Percentiles rank a stretch among this genome's conserved stretches.
phyloP scores from a whole-genome alignment of 2,329 filamentous ascomycete species.

The Talaromyces sp. region DNA sequence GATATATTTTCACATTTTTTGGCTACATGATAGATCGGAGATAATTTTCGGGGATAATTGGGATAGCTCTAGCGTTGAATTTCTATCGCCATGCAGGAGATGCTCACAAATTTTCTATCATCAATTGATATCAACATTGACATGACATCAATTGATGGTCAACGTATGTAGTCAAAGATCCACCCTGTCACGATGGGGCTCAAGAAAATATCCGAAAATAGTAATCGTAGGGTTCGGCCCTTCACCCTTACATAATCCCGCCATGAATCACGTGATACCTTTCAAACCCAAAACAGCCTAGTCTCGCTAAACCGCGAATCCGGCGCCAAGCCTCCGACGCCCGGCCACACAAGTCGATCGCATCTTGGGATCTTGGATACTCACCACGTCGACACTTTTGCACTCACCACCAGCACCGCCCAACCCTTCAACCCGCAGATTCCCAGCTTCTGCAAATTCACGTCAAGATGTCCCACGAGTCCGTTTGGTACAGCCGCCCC shows the following conservation, averaged over 20 bases:
- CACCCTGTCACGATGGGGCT: background rate
- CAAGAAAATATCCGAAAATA: background rate
- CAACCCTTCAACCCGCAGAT: background rate
- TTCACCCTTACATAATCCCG: background rate
- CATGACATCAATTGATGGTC: too few relatives aligned
- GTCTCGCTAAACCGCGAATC: background rate
- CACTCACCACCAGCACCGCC: background rate
- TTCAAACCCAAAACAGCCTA: background rate
- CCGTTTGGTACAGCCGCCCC: conserved; percentile 98
- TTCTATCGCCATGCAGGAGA: too few relatives aligned
- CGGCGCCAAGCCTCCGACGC: background rate
- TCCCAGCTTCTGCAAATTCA: background rate
- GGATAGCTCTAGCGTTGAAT: too few relatives aligned
- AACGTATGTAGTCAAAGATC: too few relatives aligned
- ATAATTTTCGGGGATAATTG: too few relatives aligned
- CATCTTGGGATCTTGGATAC: background rate
- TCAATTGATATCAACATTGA: too few relatives aligned
- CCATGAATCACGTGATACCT: background rate
- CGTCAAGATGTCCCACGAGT: conserved; percentile 77
- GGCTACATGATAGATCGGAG: too few relatives aligned
- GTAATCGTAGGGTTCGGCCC: background rate
- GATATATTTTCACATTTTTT: too few relatives aligned
- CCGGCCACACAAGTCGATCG: background rate
- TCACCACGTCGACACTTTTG: background rate
- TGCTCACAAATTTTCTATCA: too few relatives aligned